Percentiles rank a stretch among this genome's conserved stretches.
These are phyloP conservation scores for Colletotrichum sp. DNA, from an alignment of 2,329 filamentous ascomycete species.

Conservation along the genomic window DNA sequence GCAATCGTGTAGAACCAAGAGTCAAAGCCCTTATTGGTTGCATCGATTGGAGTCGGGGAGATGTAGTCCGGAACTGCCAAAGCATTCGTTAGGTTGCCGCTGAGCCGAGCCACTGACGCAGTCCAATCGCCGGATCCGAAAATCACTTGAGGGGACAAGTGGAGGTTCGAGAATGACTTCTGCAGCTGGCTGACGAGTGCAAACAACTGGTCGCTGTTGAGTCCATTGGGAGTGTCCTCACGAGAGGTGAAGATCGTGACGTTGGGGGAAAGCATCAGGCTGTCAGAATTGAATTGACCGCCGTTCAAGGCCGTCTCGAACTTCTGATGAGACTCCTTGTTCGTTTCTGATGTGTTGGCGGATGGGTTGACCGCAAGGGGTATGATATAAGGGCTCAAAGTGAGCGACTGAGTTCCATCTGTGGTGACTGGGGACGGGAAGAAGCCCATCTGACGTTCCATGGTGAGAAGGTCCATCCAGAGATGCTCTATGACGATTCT, in stretches of 20 bases:
- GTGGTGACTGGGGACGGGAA: background rate
- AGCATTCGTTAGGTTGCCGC: background rate
- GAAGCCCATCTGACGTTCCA: background rate
- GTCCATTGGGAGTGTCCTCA: background rate
- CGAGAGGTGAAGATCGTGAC: background rate
- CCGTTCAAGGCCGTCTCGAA: background rate
- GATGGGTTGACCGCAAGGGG: background rate
- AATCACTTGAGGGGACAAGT: background rate
- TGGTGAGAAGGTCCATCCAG: background rate
- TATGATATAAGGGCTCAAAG: background rate
- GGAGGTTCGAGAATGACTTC: background rate
- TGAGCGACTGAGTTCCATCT: background rate
- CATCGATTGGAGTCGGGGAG: background rate
- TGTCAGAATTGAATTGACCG: background rate
- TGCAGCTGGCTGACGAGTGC: background rate
- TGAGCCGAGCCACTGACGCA: background rate
- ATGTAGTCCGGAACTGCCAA: background rate
- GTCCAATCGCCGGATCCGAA: background rate
- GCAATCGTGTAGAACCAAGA: background rate
- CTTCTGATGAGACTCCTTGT: background rate
- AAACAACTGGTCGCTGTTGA: background rate
- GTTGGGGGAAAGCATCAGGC: background rate
- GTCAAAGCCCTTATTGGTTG: background rate
- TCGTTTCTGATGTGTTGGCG: background rate
- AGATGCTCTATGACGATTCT: background rate